Evolutionary conservation across 1,139 yeast species (phyloP).

Genomic region (Yamadazyma dushanensis): DNA sequence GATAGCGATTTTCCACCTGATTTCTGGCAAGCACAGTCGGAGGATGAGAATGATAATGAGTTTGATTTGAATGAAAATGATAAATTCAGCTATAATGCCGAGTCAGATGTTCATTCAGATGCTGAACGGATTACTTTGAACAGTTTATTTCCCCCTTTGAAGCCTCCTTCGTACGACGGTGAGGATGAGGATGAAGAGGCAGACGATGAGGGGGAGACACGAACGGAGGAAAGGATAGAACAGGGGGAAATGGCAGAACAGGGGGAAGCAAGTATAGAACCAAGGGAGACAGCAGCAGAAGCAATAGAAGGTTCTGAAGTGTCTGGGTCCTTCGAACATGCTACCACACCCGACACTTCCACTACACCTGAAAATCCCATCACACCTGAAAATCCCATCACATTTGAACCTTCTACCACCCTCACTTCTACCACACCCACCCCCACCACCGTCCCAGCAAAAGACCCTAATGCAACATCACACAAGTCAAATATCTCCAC

Average conservation of each 20-base stretch:
- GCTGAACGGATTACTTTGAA: slow-evolving; percentile 42
- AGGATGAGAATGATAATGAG: slow-evolving; percentile 13
- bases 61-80: slow-evolving; percentile 20
- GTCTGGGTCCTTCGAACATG: too few relatives aligned
- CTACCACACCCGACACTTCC: too few relatives aligned
- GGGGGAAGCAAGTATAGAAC: background rate
- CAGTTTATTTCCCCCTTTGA: slow-evolving; percentile 29
- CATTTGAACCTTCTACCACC: too few relatives aligned
- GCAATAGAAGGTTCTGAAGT: background rate
- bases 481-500: too few relatives aligned
- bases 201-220: slow-evolving; percentile 15
- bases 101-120: slow-evolving; percentile 35
- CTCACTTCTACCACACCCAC: too few relatives aligned
- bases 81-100: slow-evolving; percentile 44
- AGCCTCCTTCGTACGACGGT: slow-evolving; percentile 38
- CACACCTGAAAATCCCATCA: too few relatives aligned
- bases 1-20: slow-evolving; percentile 58
- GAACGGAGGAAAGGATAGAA: slow-evolving; percentile 5
- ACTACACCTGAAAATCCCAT: too few relatives aligned
- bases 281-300: background rate
- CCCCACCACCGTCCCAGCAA: too few relatives aligned
- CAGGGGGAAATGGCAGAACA: background rate
- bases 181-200: slow-evolving; percentile 14
- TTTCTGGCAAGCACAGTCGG: slow-evolving; percentile 43
- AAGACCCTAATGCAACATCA: too few relatives aligned